Evolutionary conservation across 2,329 filamentous ascomycete genomes (phyloP), one percentile per base, ranked within the genome.

Genomic region (Corinectria fuckeliana): DNA sequence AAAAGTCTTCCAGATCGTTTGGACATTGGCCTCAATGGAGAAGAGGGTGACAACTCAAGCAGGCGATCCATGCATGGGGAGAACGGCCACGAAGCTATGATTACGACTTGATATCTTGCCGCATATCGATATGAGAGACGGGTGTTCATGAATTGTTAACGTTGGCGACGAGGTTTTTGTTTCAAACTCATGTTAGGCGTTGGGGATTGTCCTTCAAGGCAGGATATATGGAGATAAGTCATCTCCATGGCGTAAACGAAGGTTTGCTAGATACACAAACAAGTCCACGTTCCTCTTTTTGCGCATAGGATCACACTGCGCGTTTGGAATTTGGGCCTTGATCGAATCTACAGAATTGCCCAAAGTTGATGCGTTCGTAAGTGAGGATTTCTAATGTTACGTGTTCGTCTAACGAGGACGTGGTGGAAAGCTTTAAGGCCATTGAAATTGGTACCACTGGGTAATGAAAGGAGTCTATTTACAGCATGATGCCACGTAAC

Each of bases 1-100:
- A 64, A 70, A 26, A 65, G 56, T 18, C 63, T 78, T 5, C 76
- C 77, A 2, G 71, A 74, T 16, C 68, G 69, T 16, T 64, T 79
- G 10, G 75, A 77, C 14, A 73, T 78, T 47, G 77, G 77, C 26
- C 60, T 79, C 18, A 69, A 74, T 47, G 72, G 71, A 1, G 77
- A 80, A 20, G 76, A 78, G n/a, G 50, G 68, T 11, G 72, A 73
- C 9, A 55, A 58, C 16, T 68, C 67, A 6, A 45, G 56, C 39
- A 63, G 72, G 72, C 58, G 64, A 28, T 39, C 57, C 7, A 36
- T 41, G 9, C 62, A 61, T 20, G 32, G 60, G 11, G 72, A 80
- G 41, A 81, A 81, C 56, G 80, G 79, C 9, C 78, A 81, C 48
- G 81, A 84, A 61, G 75, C 78, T 6, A 85, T 85, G 82, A 76